Evolutionary conservation across 495 filamentous ascomycete genomes (phyloP), one percentile per base, ranked within the genome.

Genomic region (Aspergillus indologenus): DNA sequence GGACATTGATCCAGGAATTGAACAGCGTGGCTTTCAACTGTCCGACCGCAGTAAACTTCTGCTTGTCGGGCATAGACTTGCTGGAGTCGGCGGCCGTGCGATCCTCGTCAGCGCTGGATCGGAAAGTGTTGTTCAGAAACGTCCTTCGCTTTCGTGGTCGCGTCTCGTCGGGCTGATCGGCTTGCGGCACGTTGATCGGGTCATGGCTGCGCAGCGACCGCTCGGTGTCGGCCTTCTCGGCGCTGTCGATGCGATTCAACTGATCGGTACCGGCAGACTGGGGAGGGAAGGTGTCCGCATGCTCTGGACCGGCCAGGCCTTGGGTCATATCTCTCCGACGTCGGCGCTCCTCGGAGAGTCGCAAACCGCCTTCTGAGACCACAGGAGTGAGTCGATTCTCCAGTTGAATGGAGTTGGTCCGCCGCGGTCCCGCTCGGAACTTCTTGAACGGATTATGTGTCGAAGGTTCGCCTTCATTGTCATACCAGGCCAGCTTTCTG

Each of bases 1-100:
- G 71, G 14, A 96, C 60, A 66, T 96, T 96, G 65, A 96, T 87
- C 83, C 88, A 93, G 1, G 89, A 92, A 61, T 85, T 84, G 62
- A 95, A 81, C 5, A 96, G 53, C 0, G 88, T 89, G 11, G 85
- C 82, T 48, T 79, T 81, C 40, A 94, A 61, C 69, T 95, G 91
- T 58, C 87, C 84, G 46, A 73, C 72, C n/a, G 86, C 62, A 0
- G 88, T 92, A 57, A 86, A 91, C 15, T 80, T 81, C 18, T 81
- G 77, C 34, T 68, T 70, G 55, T 79, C 73, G 53, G 74, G 55
- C 54, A 71, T 64, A 49, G 68, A 60, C 31, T 73, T 63, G 19
- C n/a, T 23, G 17, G 21, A 45, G 42, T 56, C 44, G 45, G 47
- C 57, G 21, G 18, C 29, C 44, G 15, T 45, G 34, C 21, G 58